Conservation (phyloP, 2,329 filamentous ascomycete genomes). For the Neonectria sp. region DNA sequence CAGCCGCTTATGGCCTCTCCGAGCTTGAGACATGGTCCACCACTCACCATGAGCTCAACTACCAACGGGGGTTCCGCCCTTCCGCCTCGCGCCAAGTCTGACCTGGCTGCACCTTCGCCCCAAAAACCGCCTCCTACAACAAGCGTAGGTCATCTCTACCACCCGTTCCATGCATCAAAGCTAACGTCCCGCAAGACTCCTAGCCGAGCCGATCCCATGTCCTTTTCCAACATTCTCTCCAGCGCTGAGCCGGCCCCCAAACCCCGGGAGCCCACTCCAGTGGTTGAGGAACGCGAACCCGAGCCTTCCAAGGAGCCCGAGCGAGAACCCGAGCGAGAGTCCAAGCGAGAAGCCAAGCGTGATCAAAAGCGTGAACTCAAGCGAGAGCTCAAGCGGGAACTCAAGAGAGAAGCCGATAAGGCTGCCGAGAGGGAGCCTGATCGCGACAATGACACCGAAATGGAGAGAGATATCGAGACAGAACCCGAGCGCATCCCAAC, state of each 20-base stretch:
- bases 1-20: slow-evolving; percentile 64
- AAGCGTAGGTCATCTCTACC: slow-evolving; percentile 51
- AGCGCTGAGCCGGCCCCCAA: slow-evolving; percentile 78
- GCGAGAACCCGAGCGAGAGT: slow-evolving; percentile 51
- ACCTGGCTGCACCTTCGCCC: slow-evolving; percentile 58
- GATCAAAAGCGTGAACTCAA: slow-evolving; percentile 42
- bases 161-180: slow-evolving; percentile 20
- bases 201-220: slow-evolving; percentile 89
- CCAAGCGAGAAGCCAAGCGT: slow-evolving; percentile 31
- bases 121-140: slow-evolving; percentile 57
- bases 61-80: slow-evolving; percentile 59
- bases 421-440: slow-evolving; percentile 41
- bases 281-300: slow-evolving; percentile 48
- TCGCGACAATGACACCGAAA: slow-evolving; percentile 49
- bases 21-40: slow-evolving; percentile 60
- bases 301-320: slow-evolving; percentile 40
- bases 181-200: slow-evolving; percentile 68
- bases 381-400: slow-evolving; percentile 38
- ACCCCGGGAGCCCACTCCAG: slow-evolving; percentile 63
- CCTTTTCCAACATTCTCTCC: slow-evolving; percentile 94
- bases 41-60: slow-evolving; percentile 55
- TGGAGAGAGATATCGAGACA: slow-evolving; percentile 54
- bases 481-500: slow-evolving; percentile 49
- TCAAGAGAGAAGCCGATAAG: slow-evolving; percentile 44
- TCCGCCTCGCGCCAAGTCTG: slow-evolving; percentile 56